Base-by-base conservation (phyloP, 2,329 filamentous ascomycete species). In the Chalaropsis ovoidea region DNA sequence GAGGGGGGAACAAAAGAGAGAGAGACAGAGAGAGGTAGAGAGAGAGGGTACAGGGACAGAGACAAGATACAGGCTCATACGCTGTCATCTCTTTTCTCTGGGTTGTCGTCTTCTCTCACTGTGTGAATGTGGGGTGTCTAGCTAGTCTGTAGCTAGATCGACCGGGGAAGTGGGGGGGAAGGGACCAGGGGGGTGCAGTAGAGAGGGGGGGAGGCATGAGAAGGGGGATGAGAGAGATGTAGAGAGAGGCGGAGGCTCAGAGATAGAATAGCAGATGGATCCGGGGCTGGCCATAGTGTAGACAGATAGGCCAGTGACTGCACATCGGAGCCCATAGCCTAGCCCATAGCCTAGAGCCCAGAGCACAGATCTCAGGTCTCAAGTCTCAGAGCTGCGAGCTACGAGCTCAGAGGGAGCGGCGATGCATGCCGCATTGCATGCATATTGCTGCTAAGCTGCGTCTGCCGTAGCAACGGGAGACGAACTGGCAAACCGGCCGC, bases 111-210 rank as follows among this genome's bases (percentile, higher is more conserved):
- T 58, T 58, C 17, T 8, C 27, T 39, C 27, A 17, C 15, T 35
- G 13, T 39, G 24, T 58, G 27, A 39, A 31, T 31, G 24, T 35
- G 45, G 61, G 61, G 13, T 47, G 61, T 62, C 41, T 31, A 62
- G 42, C 61, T 31, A 13, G n/a, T 31, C 24, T 47, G 42, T 31
- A 47, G 61, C 61, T 49, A 62, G 61, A 62, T 62, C 43, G 61
- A 62, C 61, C 61, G 61, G 61, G 61, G 61, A 62, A 35, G 42
- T 49, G 42, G 39, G 61, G 61, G 24, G 61, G 61, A 19, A 19
- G 61, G 10, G n/a, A 13, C 11, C 2, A 10, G 24, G 17, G 31
- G 15, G 24, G 43, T 35, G 41, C 5, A 43, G 8, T 3, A 27
- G 17, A 43, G 22, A 5, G 27, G 13, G 27, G 24, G 19, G 19